Evolutionary conservation across 108 stramenopile species (phyloP).

Genomic region (Cylindrotheca fusiformis): DNA sequence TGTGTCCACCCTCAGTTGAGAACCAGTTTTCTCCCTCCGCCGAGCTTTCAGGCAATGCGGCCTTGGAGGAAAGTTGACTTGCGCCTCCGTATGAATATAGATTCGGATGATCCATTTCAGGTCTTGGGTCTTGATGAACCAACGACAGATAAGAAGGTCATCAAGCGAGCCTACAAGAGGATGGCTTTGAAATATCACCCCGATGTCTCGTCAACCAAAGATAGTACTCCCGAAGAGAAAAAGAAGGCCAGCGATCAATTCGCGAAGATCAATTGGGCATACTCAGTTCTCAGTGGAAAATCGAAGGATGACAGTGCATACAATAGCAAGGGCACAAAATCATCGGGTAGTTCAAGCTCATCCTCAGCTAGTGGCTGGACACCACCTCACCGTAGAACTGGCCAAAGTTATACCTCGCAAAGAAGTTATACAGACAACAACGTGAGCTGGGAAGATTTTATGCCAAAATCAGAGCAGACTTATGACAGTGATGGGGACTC

Average conservation of each 20-base stretch:
- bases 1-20: neutral
- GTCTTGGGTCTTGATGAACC: slow-evolving; percentile 40
- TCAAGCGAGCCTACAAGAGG: slow-evolving; percentile 78
- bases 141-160: slow-evolving; percentile 58
- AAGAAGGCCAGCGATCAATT: slow-evolving; percentile 68
- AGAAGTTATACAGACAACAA: slow-evolving; percentile 17
- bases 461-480: slow-evolving; percentile 62
- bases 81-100: neutral
- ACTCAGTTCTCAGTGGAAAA: slow-evolving; percentile 63
- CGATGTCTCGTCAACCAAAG: slow-evolving; percentile 53
- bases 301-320: slow-evolving; percentile 3
- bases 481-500: slow-evolving; percentile 81
- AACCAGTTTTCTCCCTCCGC: too few species aligned
- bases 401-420: slow-evolving; percentile 24
- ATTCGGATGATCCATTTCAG: slow-evolving; percentile 41
- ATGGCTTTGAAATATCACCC: slow-evolving; percentile 83
- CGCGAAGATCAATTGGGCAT: slow-evolving; percentile 82
- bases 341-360: neutral
- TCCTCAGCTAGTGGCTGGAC: slow-evolving; percentile 35
- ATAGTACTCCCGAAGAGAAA: slow-evolving; percentile 57
- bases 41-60: too few species aligned
- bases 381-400: slow-evolving; percentile 72
- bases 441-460: slow-evolving; percentile 70
- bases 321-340: neutral
- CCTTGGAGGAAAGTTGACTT: too few species aligned